Conservation (phyloP, 495 filamentous ascomycete species). For the Saxispiralis lemnorum region DNA sequence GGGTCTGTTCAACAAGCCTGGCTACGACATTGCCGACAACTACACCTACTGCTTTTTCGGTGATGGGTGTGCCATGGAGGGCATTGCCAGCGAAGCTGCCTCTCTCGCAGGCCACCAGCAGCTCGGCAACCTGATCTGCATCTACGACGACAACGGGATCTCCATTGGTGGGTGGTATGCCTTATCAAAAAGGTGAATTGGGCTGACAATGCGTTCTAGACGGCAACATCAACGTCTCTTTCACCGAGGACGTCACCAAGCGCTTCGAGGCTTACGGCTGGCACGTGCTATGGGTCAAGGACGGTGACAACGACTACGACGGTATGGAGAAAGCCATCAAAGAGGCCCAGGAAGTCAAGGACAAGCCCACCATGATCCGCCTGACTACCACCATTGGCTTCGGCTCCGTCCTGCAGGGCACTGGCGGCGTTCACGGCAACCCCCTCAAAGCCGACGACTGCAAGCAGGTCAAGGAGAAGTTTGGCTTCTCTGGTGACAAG, state of each 20-base stretch:
- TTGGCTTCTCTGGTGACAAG: conserved; percentile 91
- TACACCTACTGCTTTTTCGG: conserved; percentile 93
- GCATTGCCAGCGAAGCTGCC: conserved; percentile 82
- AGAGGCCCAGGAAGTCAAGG: conserved; percentile 65
- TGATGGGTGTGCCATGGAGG: conserved; percentile 98
- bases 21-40: conserved; percentile 81
- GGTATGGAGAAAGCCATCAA: conserved; percentile 78
- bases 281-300: conserved; percentile 71
- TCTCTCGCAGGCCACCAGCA: conserved; percentile 90
- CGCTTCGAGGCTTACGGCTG: conserved; percentile 96
- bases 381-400: conserved; percentile 96
- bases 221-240: conserved; percentile 83
- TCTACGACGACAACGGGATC: conserved; percentile 99
- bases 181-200: conserved; percentile 19
- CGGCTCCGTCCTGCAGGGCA: conserved; percentile 85
- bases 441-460: conserved; percentile 87
- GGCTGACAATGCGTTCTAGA: conserved; percentile 32
- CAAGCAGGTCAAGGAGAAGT: conserved; percentile 75
- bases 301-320: conserved; percentile 80
- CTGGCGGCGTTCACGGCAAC: conserved; percentile 86
- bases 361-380: conserved; percentile 96
- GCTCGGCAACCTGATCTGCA: conserved; percentile 86
- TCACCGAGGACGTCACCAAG: conserved; percentile 93
- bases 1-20: conserved; percentile 91
- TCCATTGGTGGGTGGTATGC: conserved; percentile 46